Evolutionary conservation across 768 basidiomycete genomes (phyloP).

Genomic region (Mycena galericulata): DNA sequence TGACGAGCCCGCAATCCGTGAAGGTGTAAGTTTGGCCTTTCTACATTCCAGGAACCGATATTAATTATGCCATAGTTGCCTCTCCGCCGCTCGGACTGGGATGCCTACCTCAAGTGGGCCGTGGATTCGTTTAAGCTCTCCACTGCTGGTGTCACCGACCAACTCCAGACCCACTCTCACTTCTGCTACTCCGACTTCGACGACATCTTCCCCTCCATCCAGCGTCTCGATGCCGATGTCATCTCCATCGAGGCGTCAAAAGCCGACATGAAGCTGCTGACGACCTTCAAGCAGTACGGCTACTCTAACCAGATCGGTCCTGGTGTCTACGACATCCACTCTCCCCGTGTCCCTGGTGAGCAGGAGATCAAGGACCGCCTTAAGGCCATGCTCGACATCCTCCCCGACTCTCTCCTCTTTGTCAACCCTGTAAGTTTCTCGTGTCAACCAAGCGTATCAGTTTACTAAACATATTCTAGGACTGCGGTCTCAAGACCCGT

Average conservation of each 20-base stretch:
- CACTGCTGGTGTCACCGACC: constrained; percentile 94
- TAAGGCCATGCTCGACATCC: constrained; percentile 82
- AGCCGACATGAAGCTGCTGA: constrained; percentile 97
- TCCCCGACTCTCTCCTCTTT: constrained; percentile 85
- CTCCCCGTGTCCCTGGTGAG: constrained; percentile 94
- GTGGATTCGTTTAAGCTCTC: constrained; percentile 99
- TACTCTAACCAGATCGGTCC: constrained; percentile 99
- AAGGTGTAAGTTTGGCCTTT: constrained; percentile 75
- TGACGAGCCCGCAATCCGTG: constrained; percentile 99
- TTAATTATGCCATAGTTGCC: constrained; percentile 71
- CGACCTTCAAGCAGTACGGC: constrained; percentile 93
- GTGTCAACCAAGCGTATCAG: background rate
- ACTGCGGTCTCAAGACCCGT: constrained; percentile 99
- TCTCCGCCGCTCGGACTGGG: constrained; percentile 96
- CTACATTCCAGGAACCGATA: constrained; percentile 23
- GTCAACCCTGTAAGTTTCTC: constrained; percentile 75
- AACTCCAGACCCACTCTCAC: constrained; percentile 98
- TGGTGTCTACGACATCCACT: constrained; percentile 99
- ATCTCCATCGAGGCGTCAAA: constrained; percentile 99
- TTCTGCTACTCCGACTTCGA: constrained; percentile 99
- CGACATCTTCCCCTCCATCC: constrained; percentile 98
- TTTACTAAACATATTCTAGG: constrained; percentile 42
- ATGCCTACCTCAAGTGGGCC: constrained; percentile 96
- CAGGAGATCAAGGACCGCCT: constrained; percentile 96
- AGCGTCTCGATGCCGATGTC: constrained; percentile 97